Evolutionary conservation across 208 protist species (phyloP).

Genomic region (Leishmania amazonensis): DNA sequence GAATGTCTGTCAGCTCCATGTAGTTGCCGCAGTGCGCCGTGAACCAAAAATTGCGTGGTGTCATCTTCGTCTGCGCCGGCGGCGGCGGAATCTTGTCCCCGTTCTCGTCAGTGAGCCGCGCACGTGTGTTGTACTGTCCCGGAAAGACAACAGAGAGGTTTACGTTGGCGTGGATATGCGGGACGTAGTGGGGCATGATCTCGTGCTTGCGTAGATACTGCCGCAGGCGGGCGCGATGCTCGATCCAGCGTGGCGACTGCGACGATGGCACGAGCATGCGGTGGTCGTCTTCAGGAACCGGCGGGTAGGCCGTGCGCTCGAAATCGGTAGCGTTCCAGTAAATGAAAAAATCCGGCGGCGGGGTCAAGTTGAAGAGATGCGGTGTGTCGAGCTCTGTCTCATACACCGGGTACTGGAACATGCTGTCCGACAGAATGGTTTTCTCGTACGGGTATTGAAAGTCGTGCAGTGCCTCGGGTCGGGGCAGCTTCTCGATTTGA

Average conservation of each 20-base stretch:
- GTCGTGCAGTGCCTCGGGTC: slow-evolving; percentile 82
- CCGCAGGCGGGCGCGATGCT: slow-evolving; percentile 51
- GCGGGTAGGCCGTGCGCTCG: slow-evolving; percentile 81
- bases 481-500: slow-evolving; percentile 91
- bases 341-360: slow-evolving; percentile 88
- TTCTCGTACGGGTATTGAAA: slow-evolving; percentile 93
- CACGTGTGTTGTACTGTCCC: slow-evolving; percentile 56
- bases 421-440: slow-evolving; percentile 86
- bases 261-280: slow-evolving; percentile 63
- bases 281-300: slow-evolving; percentile 70
- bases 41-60: slow-evolving; percentile 87
- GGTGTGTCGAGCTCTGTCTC: slow-evolving; percentile 90
- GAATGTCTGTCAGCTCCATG: slow-evolving; percentile 87
- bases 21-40: slow-evolving; percentile 92
- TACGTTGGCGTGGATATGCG: slow-evolving; percentile 64
- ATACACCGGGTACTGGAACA: slow-evolving; percentile 92
- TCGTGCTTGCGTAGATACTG: slow-evolving; percentile 89
- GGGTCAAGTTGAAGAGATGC: slow-evolving; percentile 84
- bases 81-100: slow-evolving; percentile 55
- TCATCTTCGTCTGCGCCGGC: slow-evolving; percentile 57
- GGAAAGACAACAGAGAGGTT: slow-evolving; percentile 90
- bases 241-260: slow-evolving; percentile 42
- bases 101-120: slow-evolving; percentile 56
- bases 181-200: slow-evolving; percentile 72
- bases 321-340: slow-evolving; percentile 88